Percentiles rank a stretch among this genome's conserved stretches.
These are phyloP conservation scores for Cladophialophora bantiana DNA, from an alignment of 2,329 filamentous ascomycete species.

Conservation along the genomic window DNA sequence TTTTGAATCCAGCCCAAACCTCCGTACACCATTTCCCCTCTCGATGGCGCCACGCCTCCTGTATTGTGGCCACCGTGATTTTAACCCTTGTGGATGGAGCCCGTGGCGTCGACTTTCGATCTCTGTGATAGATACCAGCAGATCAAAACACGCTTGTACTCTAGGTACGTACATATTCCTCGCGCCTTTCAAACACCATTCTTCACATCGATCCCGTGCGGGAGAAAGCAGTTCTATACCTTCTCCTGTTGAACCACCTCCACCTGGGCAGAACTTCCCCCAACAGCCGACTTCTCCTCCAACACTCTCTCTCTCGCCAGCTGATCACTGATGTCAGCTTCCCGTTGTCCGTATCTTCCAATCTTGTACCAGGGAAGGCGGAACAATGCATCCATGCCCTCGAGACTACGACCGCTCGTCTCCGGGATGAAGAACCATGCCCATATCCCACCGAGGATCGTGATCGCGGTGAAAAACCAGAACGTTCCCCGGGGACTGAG, in stretches of 20 bases:
- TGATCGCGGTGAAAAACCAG: conserved; percentile 76
- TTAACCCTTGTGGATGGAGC: too few species aligned
- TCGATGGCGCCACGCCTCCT: too few species aligned
- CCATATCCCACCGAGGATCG: conserved; percentile 71
- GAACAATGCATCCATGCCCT: conserved; percentile 75
- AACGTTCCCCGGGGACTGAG: conserved; percentile 72
- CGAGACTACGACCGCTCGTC: conserved; percentile 64
- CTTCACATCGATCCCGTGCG: neutral
- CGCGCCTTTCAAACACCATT: neutral
- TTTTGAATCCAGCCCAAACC: too few species aligned
- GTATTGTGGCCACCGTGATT: too few species aligned
- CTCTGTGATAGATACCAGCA: neutral
- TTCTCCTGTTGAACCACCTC: conserved; percentile 23
- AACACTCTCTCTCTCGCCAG: conserved; percentile 21
- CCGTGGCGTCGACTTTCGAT: too few species aligned
- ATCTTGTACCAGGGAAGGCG: conserved; percentile 77
- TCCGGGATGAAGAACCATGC: conserved; percentile 77
- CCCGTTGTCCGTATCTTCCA: conserved; percentile 51
- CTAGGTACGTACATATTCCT: too few species aligned
- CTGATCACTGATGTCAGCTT: conserved; percentile 28
- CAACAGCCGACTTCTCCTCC: conserved; percentile 24
- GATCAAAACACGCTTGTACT: neutral
- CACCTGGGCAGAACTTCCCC: conserved; percentile 10
- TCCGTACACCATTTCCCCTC: too few species aligned
- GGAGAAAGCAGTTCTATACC: conserved; percentile 1